Evolutionary conservation across 768 basidiomycete genomes (phyloP), one percentile per base, ranked within the genome.

Genomic region (Hypholoma sublateritium): DNA sequence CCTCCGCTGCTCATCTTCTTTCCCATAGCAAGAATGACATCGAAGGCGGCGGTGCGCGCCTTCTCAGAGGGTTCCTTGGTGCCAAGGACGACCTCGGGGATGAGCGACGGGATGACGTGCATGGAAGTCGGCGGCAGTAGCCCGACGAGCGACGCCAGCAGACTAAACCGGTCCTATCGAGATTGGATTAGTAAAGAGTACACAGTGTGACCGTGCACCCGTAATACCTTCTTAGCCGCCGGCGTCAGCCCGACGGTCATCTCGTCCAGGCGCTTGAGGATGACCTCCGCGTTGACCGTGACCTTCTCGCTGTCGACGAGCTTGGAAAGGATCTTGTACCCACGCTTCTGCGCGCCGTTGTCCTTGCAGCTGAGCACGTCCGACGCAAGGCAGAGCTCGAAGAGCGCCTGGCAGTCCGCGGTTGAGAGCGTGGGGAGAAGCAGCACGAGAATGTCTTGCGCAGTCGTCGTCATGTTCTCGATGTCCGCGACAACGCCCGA

Each of bases 31-130:
- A 98, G 82, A 49, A 98, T 80, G 44, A 97, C 73, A 12, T 95
- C 93, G 68, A 96, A 99, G 1, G 95, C 95, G 4, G 89, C 93
- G 50, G 80, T 80, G 47, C 97, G 82, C 0, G 95, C 88, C 66
- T 92, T 94, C 34, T 69, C 67, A 3, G 96, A 96, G 3, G 95
- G 92, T 68, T 99, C 96, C 70, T 99, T 99, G 12, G 95, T 98
- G 1, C 92, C 94, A 24, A 99, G 75, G 8, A 98, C 91, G 13
- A 91, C 92, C 74, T 99, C 97, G 3, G 96, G 93, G 45, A 98
- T 88, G 21, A 98, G 76, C 1, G 88, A 86, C 1, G 94, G 91
- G 48, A 99, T 87, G 48, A 96, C 73, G 62, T 97, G 91, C 62
- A 98, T 73, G 17, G 85, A 80, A 5, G 84, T 81, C 1, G 87